A percentile compares a stretch with the other conserved stretches of the same genome.
Conservation (phyloP, 2,329 filamentous ascomycete species). For the Monilinia fructigena region DNA sequence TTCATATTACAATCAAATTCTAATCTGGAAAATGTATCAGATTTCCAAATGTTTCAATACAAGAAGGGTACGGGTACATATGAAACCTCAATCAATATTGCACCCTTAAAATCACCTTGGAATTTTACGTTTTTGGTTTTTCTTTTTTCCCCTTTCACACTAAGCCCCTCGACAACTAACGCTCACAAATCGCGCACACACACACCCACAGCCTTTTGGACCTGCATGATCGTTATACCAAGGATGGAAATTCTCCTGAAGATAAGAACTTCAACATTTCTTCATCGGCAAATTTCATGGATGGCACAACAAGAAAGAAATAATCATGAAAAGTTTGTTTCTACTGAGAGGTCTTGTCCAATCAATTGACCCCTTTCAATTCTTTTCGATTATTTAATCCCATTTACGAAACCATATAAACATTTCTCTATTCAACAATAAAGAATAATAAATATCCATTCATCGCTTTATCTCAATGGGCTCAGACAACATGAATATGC, state of each 20-base stretch:
- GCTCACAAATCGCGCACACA: no score
- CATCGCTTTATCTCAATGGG: neutral
- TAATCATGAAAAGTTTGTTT: no score
- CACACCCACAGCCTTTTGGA: constrained; percentile 4
- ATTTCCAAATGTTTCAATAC: neutral
- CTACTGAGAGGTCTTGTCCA: no score
- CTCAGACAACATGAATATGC: no score
- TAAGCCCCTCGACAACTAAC: neutral
- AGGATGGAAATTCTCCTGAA: neutral
- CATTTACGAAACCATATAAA: neutral
- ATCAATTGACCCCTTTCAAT: no score
- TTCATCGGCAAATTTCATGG: neutral
- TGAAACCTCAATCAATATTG: neutral
- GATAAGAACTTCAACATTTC: neutral
- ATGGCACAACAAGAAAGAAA: neutral
- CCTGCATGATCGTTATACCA: constrained; percentile 8
- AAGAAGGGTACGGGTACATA: no score
- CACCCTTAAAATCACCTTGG: neutral
- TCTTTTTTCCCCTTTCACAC: neutral
- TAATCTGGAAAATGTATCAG: neutral
- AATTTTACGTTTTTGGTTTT: no score
- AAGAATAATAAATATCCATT: neutral
- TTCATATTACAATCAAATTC: neutral
- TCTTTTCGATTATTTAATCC: neutral
- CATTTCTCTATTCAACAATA: neutral